Evolutionary conservation across 192 early-diverging fungal genomes (phyloP), one percentile per base, ranked within the genome.

Genomic region (Obelidium mucronatum): DNA sequence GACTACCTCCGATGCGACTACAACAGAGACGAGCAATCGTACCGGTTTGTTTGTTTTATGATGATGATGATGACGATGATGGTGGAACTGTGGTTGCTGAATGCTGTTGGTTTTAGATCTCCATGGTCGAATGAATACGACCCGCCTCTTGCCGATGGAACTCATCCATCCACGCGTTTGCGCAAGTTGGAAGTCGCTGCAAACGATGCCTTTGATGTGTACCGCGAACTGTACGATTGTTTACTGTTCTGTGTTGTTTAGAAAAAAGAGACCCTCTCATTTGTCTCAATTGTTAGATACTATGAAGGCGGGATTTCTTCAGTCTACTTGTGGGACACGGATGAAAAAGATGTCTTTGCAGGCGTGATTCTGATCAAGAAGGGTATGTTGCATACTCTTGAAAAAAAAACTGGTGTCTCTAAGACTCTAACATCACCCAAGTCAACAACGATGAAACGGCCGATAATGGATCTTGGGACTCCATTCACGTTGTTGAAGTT

Each of bases 61-160:
- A 26, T 30, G 8, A 40, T 8, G 4, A 48, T 0, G 30, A 5
- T 65, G 24, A n/a, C 26, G 4, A 8, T 26, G 24, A 53, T 60
- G 58, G 13, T 31, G 17, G 24, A 60, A 1, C 52, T 24, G 19
- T 53, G 19, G 15, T 36, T 44, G 28, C 8, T 65, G 3, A 37
- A 61, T 24, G 56, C 68, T 73, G 0, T n/a, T 36, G 30, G 19
- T 51, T 15, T 26, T 31, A 86, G 97, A 74, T 99, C 97, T 19
- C 97, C 97, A 48, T 98, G 97, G 97, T 95, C 94, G 24, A 96
- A 96, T 79, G 90, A 96, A 71, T 99, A 94, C 79, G 93, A 96
- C 42, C 97, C 97, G 51, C 88, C 92, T 34, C 26, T 83, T 19
- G 28, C 56, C 24, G 97, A 97, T 70, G 94, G 91, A 40, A 86